A percentile compares a stretch with the other conserved stretches of the same genome.
These are phyloP conservation scores for Solanum neorickii DNA, from an alignment of 257 asterid genomes.

Conservation along the genomic window DNA sequence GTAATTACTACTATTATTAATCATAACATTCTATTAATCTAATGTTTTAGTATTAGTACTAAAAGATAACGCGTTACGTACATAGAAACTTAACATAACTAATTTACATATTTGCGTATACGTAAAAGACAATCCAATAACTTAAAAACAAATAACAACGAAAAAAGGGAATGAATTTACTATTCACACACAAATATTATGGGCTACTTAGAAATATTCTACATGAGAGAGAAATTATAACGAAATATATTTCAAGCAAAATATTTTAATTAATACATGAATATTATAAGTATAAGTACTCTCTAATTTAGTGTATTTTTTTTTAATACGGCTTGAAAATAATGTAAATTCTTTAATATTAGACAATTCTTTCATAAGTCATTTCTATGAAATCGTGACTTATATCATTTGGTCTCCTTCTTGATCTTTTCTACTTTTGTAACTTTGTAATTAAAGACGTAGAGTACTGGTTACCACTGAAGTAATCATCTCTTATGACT, in stretches of 20 bases:
- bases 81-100: background rate
- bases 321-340: background rate
- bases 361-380: background rate
- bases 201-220: background rate
- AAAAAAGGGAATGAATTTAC: background rate
- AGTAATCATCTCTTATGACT: too few relatives aligned
- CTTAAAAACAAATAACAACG: background rate
- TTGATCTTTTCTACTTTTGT: background rate
- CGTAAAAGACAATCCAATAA: background rate
- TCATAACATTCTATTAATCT: background rate
- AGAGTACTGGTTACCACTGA: background rate
- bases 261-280: background rate
- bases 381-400: background rate
- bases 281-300: background rate
- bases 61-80: background rate
- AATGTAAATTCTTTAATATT: background rate
- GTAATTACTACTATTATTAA: background rate
- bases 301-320: background rate
- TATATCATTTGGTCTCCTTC: background rate
- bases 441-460: background rate
- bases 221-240: background rate
- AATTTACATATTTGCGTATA: background rate
- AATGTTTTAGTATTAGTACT: background rate
- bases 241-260: background rate
- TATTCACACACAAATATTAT: background rate